Evolutionary conservation across 257 asterid genomes (phyloP).

Genomic region (Solanum bulbocastanum): DNA sequence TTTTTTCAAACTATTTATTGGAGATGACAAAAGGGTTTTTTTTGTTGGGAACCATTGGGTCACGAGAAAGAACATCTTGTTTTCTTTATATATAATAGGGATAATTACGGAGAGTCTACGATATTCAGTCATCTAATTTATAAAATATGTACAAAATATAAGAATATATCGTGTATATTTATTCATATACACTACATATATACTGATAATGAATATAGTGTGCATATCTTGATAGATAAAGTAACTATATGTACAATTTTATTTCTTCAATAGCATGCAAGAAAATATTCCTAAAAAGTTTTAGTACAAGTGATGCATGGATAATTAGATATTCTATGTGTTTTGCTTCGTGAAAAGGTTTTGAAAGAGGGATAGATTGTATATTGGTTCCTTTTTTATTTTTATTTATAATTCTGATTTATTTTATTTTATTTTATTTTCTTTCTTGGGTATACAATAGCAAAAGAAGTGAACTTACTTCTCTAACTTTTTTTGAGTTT

Average conservation of each 20-base stretch:
- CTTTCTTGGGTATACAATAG: background rate
- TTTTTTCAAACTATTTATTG: constrained; percentile 29
- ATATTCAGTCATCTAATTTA: background rate
- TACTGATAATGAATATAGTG: background rate
- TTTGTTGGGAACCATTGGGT: constrained; percentile 31
- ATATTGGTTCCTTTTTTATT: background rate
- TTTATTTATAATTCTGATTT: too few species aligned
- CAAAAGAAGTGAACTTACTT: background rate
- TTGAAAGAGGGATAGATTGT: background rate
- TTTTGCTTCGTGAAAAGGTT: background rate
- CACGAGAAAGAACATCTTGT: constrained; percentile 19
- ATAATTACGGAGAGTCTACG: too few species aligned
- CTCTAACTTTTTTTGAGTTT: background rate
- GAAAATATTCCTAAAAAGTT: background rate
- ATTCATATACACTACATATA: background rate
- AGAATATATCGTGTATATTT: too few species aligned
- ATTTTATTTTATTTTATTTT: background rate
- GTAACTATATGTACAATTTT: background rate
- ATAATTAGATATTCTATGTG: background rate
- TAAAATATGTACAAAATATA: too few species aligned
- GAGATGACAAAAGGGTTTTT: constrained; percentile 42
- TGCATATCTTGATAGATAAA: background rate
- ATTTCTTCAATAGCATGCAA: background rate
- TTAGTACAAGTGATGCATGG: background rate
- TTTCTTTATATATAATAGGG: too few species aligned